Conservation (phyloP, 2,329 filamentous ascomycete genomes). For the Claviceps capensis region DNA sequence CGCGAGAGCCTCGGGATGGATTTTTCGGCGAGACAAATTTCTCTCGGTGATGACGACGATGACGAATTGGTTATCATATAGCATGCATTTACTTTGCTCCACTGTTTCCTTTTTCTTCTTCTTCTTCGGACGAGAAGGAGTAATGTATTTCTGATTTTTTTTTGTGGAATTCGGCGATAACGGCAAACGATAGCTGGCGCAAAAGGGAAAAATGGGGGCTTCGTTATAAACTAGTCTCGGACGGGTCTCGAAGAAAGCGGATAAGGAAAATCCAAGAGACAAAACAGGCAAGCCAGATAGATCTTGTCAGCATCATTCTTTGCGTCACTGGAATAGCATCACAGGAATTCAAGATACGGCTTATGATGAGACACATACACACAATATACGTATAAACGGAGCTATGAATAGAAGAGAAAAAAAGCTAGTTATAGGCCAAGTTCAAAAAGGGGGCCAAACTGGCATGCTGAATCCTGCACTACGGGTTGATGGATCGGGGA, state of each 20-base stretch:
- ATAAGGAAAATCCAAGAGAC: too few species aligned
- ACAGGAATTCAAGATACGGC: not conserved
- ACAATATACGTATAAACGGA: too few species aligned
- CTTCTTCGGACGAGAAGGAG: not conserved
- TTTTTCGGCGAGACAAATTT: slow-evolving; percentile 20
- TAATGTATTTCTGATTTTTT: not conserved
- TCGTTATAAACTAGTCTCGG: too few species aligned
- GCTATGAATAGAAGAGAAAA: too few species aligned
- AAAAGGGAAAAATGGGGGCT: too few species aligned
- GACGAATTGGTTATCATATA: slow-evolving; percentile 38
- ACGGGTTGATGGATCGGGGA: too few species aligned
- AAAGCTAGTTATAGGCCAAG: not conserved
- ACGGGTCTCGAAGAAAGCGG: too few species aligned
- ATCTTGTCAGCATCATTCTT: not conserved
- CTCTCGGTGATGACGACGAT: slow-evolving; percentile 31
- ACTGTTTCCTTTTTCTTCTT: not conserved
- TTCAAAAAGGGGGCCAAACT: too few species aligned
- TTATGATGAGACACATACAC: not conserved
- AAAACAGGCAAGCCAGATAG: not conserved
- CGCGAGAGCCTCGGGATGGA: slow-evolving; percentile 56
- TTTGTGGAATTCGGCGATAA: not conserved
- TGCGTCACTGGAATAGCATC: not conserved
- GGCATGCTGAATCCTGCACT: too few species aligned
- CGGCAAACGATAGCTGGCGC: too few species aligned
- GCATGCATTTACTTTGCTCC: slow-evolving; percentile 5